Base-by-base conservation (phyloP, 805 yeast genomes). In the Lachancea quebecensis region DNA sequence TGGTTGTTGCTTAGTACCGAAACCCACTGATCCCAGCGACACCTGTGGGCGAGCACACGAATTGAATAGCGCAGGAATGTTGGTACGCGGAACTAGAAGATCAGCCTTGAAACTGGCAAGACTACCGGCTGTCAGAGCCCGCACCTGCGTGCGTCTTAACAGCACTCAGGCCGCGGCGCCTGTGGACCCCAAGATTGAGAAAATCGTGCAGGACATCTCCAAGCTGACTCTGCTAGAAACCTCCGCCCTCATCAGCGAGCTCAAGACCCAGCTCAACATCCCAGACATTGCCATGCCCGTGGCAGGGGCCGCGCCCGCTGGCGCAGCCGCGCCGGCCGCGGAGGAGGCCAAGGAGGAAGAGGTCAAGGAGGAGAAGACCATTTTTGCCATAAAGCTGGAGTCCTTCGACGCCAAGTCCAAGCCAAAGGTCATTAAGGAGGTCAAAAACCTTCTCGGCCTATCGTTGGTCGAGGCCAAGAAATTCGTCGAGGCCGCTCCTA, bases 401-500 rank as follows among this genome's bases (percentile, higher is more conserved):
- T 78, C 91, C 35, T 90, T 93, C 59, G 99, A 93, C 59, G 79
- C 98, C 48, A 90, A 89, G 72, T 70, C 95, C 47, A 93, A 93
- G 76, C 96, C 99, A 49, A 93, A 93, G 83, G 80, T 93, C 67
- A 93, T 93, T 66, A 93, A 93, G 75, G 99, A 93, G 72, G 95
- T 93, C 58, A 93, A 93, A 75, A 76, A 84, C 50, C 73, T 91
- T 62, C 77, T 93, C 60, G 96, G 96, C 12, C 75, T 93, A 59
- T 87, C 96, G 6, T 77, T 93, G 57, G 99, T 93, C 50, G 98
- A 93, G 66, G 86, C 97, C 51, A 93, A 93, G 81, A 93, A 93
- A 73, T 86, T 93, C 55, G 99, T 93, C 47, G 99, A 93, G 74
- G 71, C 88, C 59, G 98, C 99, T 50, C 99, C 99, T 58, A 93